These are phyloP conservation scores for Dactylorhiza incarnata DNA, from an alignment of 106 monocot species.

Conservation along the genomic window DNA sequence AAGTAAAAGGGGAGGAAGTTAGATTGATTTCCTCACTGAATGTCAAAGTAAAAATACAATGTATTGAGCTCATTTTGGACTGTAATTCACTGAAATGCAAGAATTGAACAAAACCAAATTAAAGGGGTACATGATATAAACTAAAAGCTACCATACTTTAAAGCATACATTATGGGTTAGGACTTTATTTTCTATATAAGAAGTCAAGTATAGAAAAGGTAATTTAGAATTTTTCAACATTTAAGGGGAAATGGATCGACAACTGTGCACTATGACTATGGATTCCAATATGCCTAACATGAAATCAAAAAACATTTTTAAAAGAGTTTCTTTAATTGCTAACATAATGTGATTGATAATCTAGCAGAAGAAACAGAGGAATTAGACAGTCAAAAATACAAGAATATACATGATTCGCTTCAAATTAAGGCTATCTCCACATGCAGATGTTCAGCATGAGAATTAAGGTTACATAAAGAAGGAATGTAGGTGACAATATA, in stretches of 20 bases:
- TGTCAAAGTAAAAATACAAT: not conserved
- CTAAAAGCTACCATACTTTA: not conserved
- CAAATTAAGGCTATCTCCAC: too few relatives aligned
- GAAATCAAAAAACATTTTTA: too few relatives aligned
- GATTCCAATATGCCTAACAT: not conserved
- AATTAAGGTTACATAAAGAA: too few relatives aligned
- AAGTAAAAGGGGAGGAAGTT: not conserved
- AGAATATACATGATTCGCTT: too few relatives aligned
- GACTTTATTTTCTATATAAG: not conserved
- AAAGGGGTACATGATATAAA: not conserved
- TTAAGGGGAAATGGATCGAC: not conserved
- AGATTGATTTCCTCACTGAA: not conserved
- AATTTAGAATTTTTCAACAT: not conserved
- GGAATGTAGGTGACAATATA: too few relatives aligned
- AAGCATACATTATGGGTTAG: not conserved
- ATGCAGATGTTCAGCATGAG: too few relatives aligned
- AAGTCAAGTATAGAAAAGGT: not conserved
- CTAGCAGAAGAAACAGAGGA: too few relatives aligned
- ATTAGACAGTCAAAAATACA: too few relatives aligned
- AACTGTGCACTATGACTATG: not conserved
- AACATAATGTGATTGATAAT: too few relatives aligned
- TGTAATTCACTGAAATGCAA: not conserved
- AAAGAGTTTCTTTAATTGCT: too few relatives aligned
- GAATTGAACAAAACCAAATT: not conserved
- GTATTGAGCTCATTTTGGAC: slow-evolving; percentile 1